phyloP scores from a whole-genome alignment of 2,329 filamentous ascomycete genomes.

The Sporothrix variecibatus region DNA sequence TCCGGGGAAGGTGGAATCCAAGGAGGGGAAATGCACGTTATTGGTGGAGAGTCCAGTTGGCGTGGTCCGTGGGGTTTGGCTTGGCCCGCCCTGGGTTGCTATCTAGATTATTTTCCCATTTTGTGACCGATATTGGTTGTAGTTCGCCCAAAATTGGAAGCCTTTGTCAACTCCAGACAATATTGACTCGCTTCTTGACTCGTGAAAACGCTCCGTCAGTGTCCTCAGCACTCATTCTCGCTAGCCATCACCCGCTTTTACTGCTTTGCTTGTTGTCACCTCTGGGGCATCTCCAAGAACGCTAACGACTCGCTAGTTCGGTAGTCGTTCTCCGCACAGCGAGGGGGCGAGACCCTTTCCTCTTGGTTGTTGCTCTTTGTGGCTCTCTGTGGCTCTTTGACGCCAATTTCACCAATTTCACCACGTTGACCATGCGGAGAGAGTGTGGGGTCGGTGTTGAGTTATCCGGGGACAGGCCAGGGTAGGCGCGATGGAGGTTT shows the following conservation, averaged over 20 bases:
- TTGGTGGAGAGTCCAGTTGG: neutral
- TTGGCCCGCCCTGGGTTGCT: neutral
- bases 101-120: neutral
- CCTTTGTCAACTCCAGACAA: neutral
- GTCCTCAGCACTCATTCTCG: neutral
- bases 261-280: too few relatives aligned
- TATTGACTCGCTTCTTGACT: conserved; percentile 2
- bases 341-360: neutral
- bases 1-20: neutral
- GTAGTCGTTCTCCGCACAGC: neutral
- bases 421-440: conserved; percentile 1
- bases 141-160: neutral
- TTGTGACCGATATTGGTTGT: neutral
- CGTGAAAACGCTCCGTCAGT: neutral
- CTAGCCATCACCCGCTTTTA: neutral
- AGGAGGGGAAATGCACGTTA: neutral
- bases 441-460: neutral
- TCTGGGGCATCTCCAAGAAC: neutral
- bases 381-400: too few relatives aligned
- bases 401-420: neutral
- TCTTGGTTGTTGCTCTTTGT: too few relatives aligned
- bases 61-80: neutral
- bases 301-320: neutral
- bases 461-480: neutral
- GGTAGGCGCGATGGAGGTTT: neutral